Evolutionary conservation across 192 early-diverging fungal genomes (phyloP), one percentile per base, ranked within the genome.

Genomic region (Coemansia sp.): DNA sequence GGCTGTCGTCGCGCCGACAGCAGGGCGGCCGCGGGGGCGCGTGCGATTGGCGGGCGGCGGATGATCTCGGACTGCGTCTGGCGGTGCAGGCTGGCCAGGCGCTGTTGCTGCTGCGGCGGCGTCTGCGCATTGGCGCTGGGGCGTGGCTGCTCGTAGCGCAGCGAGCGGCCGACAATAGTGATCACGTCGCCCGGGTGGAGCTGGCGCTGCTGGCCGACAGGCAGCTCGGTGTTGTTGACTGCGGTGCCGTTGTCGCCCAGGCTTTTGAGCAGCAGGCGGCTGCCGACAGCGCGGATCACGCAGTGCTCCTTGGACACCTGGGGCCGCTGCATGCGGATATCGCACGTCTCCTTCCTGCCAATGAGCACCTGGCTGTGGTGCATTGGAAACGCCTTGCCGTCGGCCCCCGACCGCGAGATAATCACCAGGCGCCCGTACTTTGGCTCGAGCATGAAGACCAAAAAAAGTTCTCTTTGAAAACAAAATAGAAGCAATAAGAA

Each of bases 251-350:
- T 67, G 7, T 60, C 56, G 53, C 72, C 61, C 12, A 64, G 53
- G 22, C 68, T 75, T 29, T n/a, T 59, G 38, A 68, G 52, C 31
- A 58, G 50, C 21, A 64, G 43, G 56, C 62, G 32, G 17, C 59
- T 48, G 22, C 43, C 50, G 1, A 38, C 31, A 0, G 44, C 53
- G 15, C 54, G 64, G 5, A 75, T 60, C 2, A 63, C 41, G 29
- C 64, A 70, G 54, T 78, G 75, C 47, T 67, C 58, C 46, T 78
- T 70, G 21, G 75, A 70, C 35, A 67, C 75, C 29, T 67, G 50
- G 0, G 56, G 48, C 9, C 41, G 39, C 39, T 70, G 67, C 53
- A 78, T 64, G 12, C 75, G 68, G 11, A 78, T 78, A 20, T 78
- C 68, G 36, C 75, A 78, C 27, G 67, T 78, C 40, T 70, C 66